Evolutionary conservation across 2,329 filamentous ascomycete genomes (phyloP).

Genomic region (Hymenoscyphus occultus): DNA sequence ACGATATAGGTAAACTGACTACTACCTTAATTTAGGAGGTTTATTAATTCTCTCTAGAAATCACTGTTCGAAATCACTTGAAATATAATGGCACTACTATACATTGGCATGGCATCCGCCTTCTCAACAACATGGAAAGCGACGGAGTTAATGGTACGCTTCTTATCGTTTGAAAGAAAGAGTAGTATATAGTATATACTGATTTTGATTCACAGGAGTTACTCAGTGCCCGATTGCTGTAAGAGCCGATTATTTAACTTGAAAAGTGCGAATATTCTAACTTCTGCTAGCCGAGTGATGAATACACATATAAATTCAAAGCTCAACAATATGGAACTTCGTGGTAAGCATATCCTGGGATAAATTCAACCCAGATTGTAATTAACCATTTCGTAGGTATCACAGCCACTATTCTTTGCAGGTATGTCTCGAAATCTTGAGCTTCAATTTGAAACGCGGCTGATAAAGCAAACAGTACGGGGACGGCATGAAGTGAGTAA

Average conservation of each 20-base stretch:
- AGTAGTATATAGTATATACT: background rate
- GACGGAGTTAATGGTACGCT: slow-evolving; percentile 10
- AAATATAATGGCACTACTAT: slow-evolving; percentile 44
- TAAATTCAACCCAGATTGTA: background rate
- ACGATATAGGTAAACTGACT: slow-evolving; percentile 6
- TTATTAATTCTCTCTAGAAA: slow-evolving; percentile 6
- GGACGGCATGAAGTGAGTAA: slow-evolving; percentile 8
- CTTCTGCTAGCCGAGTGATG: background rate
- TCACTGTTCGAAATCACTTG: slow-evolving; percentile 16
- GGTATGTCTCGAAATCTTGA: background rate
- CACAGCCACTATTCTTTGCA: slow-evolving; percentile 11
- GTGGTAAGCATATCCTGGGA: slow-evolving; percentile 44
- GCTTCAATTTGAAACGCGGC: background rate
- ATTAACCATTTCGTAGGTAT: background rate
- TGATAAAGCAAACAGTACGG: slow-evolving; percentile 1
- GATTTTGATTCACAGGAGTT: background rate
- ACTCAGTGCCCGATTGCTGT: slow-evolving; percentile 15
- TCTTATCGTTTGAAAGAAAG: background rate
- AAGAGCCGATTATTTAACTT: background rate
- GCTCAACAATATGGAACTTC: slow-evolving; percentile 42
- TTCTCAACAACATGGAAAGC: slow-evolving; percentile 29
- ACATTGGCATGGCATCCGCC: slow-evolving; percentile 49
- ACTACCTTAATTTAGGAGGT: background rate
- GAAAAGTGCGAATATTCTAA: background rate
- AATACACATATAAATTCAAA: slow-evolving; percentile 21